These are phyloP conservation scores for Pyrenula massariospora DNA, from an alignment of 495 filamentous ascomycete species.

Conservation along the genomic window DNA sequence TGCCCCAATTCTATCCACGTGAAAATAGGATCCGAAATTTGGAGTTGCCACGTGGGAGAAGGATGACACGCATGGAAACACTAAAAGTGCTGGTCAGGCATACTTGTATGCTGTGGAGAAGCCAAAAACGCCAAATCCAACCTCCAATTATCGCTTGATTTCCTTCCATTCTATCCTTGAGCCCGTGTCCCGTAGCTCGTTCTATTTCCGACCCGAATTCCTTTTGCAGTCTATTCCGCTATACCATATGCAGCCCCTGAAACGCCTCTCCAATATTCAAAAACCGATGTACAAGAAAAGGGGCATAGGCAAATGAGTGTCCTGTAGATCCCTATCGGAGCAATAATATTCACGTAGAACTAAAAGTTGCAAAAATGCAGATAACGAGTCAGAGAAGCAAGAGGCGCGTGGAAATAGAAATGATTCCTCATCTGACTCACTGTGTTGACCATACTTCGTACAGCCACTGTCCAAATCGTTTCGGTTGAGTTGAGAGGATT, in stretches of 20 bases:
- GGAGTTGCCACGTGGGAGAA: too few species aligned
- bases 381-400: too few species aligned
- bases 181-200: background rate
- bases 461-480: background rate
- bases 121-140: background rate
- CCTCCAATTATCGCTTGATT: background rate
- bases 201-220: background rate
- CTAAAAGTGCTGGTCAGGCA: too few species aligned
- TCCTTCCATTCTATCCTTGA: background rate
- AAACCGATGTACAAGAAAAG: background rate
- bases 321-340: too few species aligned
- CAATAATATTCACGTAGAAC: too few species aligned
- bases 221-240: background rate
- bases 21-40: too few species aligned
- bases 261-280: background rate
- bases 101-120: background rate
- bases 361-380: too few species aligned
- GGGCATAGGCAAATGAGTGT: background rate
- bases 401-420: too few species aligned
- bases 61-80: too few species aligned
- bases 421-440: too few species aligned
- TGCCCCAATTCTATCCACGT: too few species aligned
- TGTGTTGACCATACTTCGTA: background rate
- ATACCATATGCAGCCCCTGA: background rate
- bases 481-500: background rate